Conservation (phyloP, 768 basidiomycete genomes). For the Asterophora lycoperdoides region DNA sequence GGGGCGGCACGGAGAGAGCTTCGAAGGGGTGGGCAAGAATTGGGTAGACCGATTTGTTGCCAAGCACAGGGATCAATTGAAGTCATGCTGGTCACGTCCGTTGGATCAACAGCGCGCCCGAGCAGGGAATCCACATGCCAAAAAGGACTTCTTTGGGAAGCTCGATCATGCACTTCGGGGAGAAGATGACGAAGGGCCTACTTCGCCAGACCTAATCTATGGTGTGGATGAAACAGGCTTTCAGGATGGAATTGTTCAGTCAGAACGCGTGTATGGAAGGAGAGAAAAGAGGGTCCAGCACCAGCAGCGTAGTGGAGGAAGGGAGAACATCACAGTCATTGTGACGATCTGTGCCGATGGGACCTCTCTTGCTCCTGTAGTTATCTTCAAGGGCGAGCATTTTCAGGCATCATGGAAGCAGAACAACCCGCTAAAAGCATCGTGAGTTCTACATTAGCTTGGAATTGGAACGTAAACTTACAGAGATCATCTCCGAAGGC, state of each 20-base stretch:
- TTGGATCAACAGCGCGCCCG: slow-evolving; percentile 27
- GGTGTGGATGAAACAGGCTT: slow-evolving; percentile 37
- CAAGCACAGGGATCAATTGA: slow-evolving; percentile 23
- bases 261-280: neutral
- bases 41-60: slow-evolving; percentile 28
- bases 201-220: slow-evolving; percentile 24
- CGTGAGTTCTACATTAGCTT: slow-evolving; percentile 21
- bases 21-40: slow-evolving; percentile 18
- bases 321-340: slow-evolving; percentile 33
- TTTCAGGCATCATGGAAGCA: slow-evolving; percentile 27
- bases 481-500: slow-evolving; percentile 13
- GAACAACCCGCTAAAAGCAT: slow-evolving; percentile 32
- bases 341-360: slow-evolving; percentile 40
- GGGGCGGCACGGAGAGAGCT: slow-evolving; percentile 10
- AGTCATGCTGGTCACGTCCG: slow-evolving; percentile 29
- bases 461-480: slow-evolving; percentile 2
- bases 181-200: neutral
- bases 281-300: slow-evolving; percentile 3
- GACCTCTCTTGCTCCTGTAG: slow-evolving; percentile 23
- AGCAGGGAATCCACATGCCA: slow-evolving; percentile 24
- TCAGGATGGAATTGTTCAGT: slow-evolving; percentile 10
- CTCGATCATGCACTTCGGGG: slow-evolving; percentile 15
- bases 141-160: slow-evolving; percentile 26
- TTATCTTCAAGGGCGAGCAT: slow-evolving; percentile 38
- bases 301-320: slow-evolving; percentile 21